Evolutionary conservation across 106 monocot species (phyloP).

Genomic region (Dendrobium officinale): DNA sequence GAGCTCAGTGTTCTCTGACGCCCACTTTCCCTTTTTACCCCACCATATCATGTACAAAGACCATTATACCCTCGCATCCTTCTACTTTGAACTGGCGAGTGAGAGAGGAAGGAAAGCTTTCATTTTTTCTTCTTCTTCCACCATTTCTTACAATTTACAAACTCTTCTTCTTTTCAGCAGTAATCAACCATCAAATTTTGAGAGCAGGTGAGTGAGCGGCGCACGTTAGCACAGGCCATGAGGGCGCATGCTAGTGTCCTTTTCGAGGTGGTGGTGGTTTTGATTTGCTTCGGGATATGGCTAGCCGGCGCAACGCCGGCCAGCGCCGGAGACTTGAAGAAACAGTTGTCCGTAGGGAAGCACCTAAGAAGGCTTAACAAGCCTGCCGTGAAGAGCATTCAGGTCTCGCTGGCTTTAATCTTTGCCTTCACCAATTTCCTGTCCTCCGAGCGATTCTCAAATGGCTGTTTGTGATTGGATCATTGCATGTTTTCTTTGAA

Average conservation of each 20-base stretch:
- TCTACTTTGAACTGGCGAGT: not conserved
- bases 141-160: not conserved
- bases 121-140: not conserved
- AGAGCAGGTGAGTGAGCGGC: not conserved
- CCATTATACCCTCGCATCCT: not conserved
- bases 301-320: not conserved
- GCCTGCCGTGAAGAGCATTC: conserved; percentile 4
- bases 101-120: not conserved
- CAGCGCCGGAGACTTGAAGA: not conserved
- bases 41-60: not conserved
- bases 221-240: not conserved
- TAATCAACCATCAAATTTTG: not conserved
- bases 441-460: not conserved
- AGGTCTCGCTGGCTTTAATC: not conserved
- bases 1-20: not conserved
- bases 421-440: not conserved
- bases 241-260: not conserved
- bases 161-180: not conserved
- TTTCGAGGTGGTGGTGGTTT: not conserved
- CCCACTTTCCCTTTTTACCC: not conserved
- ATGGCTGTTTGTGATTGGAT: not conserved
- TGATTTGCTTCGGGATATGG: not conserved
- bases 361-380: conserved; percentile 8
- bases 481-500: not conserved
- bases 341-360: not conserved